Evolutionary conservation across 2,329 filamentous ascomycete species (phyloP), one percentile per base, ranked within the genome.

Genomic region (Colletotrichum noveboracense): DNA sequence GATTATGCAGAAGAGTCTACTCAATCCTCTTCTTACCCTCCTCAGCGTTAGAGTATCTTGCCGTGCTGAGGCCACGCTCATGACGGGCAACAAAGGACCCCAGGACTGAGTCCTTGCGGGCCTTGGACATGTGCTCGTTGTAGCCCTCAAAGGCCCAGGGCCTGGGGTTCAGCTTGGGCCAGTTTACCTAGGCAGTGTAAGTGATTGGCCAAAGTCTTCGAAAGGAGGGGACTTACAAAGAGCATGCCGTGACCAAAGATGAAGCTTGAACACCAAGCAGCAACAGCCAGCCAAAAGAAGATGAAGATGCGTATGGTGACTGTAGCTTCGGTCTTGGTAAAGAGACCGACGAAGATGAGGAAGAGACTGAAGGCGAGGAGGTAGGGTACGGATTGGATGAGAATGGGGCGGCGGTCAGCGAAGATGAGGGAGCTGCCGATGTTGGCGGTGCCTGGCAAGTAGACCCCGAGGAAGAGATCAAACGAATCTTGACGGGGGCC

Each of bases 1-100:
- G 52, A 34, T 30, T 3, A 3, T 21, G 13, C 21, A 61, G 26
- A 21, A 34, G 18, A 8, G 13, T 77, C 79, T 91, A 96, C 84
- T 99, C 97, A 82, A 98, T 97, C 83, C 97, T 95, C 91, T 98
- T 99, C 91, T 99, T 99, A 69, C 97, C 97, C 86, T 99, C 97
- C 84, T 99, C 97, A 70, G 97, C 92, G 79, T 94, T 97, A 36
- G 95, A 90, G 79, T 97, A 93, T 77, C 95, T 90, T 58, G 94
- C 93, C 78, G 94, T 95, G 86, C 95, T 98, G 77, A 95, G 91
- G 4, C 96, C 95, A 18, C 96, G 90, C 85, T 98, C 95, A 82
- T 98, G 96, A 64, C 88, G 87, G 32, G 90, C 88, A 26, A 97
- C 90, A 76, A 98, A 91, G 16, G 91, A 87, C 5, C 97, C 97